phyloP scores from a whole-genome alignment of 2,329 filamentous ascomycete species.

The Botryotinia globosa region DNA sequence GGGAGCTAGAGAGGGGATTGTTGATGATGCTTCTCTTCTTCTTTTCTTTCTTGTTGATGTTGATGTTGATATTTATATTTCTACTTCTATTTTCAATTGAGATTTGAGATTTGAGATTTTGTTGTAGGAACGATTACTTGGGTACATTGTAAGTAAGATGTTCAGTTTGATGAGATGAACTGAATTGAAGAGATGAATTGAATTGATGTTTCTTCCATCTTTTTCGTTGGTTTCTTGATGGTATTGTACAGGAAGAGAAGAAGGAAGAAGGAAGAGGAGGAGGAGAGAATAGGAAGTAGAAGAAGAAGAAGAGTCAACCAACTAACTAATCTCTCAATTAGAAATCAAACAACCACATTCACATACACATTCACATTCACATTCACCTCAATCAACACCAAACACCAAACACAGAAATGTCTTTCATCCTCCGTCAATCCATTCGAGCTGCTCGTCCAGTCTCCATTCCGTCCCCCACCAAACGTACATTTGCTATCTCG shows the following conservation, averaged over 20 bases:
- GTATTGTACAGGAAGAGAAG: not conserved
- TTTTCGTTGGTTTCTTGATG: not conserved
- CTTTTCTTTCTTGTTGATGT: not conserved
- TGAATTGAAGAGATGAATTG: too few relatives aligned
- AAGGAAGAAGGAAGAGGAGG: not conserved
- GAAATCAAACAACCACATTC: not conserved
- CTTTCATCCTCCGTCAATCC: slow-evolving; percentile 32
- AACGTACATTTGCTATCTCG: slow-evolving; percentile 27
- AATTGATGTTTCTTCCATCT: not conserved
- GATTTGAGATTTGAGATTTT: not conserved
- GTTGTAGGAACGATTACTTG: too few relatives aligned
- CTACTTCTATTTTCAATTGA: not conserved
- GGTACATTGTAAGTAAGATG: not conserved
- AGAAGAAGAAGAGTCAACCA: not conserved
- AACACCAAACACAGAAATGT: slow-evolving; percentile 28
- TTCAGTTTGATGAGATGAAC: not conserved
- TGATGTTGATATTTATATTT: not conserved
- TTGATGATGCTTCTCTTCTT: not conserved
- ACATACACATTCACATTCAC: too few relatives aligned
- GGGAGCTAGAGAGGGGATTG: not conserved
- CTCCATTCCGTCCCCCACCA: not conserved
- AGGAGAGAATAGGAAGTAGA: not conserved
- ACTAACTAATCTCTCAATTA: not conserved
- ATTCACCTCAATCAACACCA: not conserved
- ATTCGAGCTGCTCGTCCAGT: slow-evolving; percentile 23